Conservation (phyloP, 2,329 filamentous ascomycete genomes). For the Chaetomiaceae sp. region DNA sequence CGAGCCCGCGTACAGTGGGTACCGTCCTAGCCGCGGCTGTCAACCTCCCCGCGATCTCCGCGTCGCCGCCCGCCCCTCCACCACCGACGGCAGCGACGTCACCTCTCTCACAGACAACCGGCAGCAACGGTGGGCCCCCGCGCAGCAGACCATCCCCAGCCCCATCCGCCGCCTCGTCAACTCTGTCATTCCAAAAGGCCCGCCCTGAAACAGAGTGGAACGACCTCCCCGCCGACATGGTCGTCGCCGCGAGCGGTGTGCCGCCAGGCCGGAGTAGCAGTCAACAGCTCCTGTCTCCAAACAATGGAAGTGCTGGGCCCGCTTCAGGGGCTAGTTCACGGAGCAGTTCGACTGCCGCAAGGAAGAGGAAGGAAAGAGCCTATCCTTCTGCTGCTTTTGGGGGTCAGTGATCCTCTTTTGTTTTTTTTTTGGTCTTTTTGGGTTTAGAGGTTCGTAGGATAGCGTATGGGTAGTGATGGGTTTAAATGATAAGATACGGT, state of each 20-base stretch:
- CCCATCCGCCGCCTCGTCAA: constrained; percentile 17
- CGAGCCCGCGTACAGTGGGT: neutral
- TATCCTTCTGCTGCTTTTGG: constrained; percentile 62
- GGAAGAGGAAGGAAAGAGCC: constrained; percentile 56
- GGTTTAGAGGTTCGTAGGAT: too few species aligned
- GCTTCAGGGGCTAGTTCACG: constrained; percentile 48
- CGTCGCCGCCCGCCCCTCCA: constrained; percentile 3
- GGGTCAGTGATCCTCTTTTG: too few species aligned
- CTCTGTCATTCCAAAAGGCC: constrained; percentile 53
- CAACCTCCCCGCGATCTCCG: constrained; percentile 21
- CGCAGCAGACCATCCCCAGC: constrained; percentile 5
- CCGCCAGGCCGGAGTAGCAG: neutral
- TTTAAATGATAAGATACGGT: too few species aligned
- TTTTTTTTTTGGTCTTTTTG: too few species aligned
- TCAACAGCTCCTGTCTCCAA: neutral
- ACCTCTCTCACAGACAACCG: neutral
- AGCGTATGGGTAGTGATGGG: neutral
- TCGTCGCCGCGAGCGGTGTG: constrained; percentile 21
- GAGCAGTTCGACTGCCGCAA: constrained; percentile 46
- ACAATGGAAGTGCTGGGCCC: constrained; percentile 14
- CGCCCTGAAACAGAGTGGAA: constrained; percentile 62
- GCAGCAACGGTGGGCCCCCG: constrained; percentile 4
- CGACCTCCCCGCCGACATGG: constrained; percentile 59
- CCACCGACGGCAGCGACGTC: constrained; percentile 13
- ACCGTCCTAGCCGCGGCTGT: constrained; percentile 21